These are phyloP conservation scores for Spathaspora girioi DNA, from an alignment of 805 yeast species.

Conservation along the genomic window DNA sequence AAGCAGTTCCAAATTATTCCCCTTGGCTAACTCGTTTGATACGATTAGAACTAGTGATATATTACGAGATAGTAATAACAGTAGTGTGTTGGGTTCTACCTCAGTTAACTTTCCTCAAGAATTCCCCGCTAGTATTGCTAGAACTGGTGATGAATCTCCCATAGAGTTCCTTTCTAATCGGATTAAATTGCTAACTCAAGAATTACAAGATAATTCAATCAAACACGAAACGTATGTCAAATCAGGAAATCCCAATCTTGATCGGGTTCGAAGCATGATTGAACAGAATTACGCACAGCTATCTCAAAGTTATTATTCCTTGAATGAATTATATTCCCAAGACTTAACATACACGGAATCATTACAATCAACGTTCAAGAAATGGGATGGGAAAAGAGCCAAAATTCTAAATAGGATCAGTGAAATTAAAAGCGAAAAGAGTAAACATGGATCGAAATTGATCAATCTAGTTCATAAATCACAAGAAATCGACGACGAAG, in stretches of 20 bases:
- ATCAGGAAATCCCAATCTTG: constrained; percentile 31
- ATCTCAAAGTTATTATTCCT: constrained; percentile 41
- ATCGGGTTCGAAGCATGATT: constrained; percentile 24
- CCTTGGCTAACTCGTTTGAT: constrained; percentile 2
- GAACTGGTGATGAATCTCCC: constrained; percentile 8
- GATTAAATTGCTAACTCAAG: constrained; percentile 12
- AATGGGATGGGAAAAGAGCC: constrained; percentile 39
- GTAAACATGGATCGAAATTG: constrained; percentile 41
- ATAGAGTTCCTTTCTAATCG: constrained; percentile 12
- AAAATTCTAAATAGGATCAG: constrained; percentile 31
- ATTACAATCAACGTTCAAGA: constrained; percentile 25
- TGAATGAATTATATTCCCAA: constrained; percentile 42
- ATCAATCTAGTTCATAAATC: constrained; percentile 30
- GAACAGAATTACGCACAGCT: constrained; percentile 29
- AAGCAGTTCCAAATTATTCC: not conserved
- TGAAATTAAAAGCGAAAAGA: constrained; percentile 36
- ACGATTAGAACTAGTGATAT: not conserved
- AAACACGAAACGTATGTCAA: constrained; percentile 24
- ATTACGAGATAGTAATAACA: not conserved
- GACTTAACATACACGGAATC: constrained; percentile 28
- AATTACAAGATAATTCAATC: constrained; percentile 17
- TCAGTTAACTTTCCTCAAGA: not conserved
- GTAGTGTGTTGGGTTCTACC: not conserved
- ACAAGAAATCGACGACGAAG: constrained; percentile 31
- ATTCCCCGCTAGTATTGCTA: not conserved